phyloP scores from a whole-genome alignment of 148 eudicot species.

The Chenopodium quinoa region DNA sequence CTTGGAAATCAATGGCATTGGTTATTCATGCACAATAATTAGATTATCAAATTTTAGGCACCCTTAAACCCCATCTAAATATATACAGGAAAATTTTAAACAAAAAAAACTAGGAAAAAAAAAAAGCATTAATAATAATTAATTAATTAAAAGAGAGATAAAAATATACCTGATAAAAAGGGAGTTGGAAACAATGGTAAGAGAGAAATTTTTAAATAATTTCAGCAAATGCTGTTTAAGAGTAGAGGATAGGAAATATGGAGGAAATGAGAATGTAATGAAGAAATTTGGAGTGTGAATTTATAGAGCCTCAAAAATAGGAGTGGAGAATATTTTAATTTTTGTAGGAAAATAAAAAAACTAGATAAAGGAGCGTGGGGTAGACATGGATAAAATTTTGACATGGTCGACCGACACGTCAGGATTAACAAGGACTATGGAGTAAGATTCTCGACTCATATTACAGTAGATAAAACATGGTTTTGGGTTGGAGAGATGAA shows the following conservation, averaged over 20 bases:
- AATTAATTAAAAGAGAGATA: neutral
- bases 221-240: neutral
- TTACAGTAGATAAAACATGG: neutral
- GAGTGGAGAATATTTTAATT: neutral
- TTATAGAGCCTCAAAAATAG: conserved; percentile 17
- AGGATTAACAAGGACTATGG: neutral
- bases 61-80: neutral
- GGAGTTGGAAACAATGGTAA: neutral
- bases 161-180: conserved; percentile 12
- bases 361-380: neutral
- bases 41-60: no score
- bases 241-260: neutral
- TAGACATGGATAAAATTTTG: conserved; percentile 15
- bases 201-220: neutral
- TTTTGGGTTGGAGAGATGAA: neutral
- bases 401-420: conserved; percentile 27
- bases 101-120: neutral
- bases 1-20: conserved; percentile 9
- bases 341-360: neutral
- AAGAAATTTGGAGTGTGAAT: conserved; percentile 9
- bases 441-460: neutral
- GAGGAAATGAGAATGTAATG: conserved; percentile 11
- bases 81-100: no score
- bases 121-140: neutral
- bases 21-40: neutral